Percentiles rank a stretch among this genome's conserved stretches.
Conservation (phyloP, 352 stramenopile species). For the Blastocystis sp. region DNA sequence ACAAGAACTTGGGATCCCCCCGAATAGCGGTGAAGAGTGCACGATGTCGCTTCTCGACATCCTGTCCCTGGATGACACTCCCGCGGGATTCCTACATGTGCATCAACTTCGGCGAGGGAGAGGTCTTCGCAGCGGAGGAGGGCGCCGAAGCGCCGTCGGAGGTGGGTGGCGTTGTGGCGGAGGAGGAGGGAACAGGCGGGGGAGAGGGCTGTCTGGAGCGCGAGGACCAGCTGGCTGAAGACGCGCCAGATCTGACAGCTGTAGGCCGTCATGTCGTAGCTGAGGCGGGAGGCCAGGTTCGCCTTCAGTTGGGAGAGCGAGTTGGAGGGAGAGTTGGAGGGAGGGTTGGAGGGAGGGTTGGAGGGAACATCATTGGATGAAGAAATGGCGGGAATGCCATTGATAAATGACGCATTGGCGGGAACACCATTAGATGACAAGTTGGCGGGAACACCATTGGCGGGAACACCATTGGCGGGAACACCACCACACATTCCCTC, state of each 20-base stretch:
- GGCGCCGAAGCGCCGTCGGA: not conserved
- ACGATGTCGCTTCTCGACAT: not conserved
- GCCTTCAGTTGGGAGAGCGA: not conserved
- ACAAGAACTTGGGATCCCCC: not conserved
- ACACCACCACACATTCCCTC: no score
- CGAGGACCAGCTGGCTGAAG: not conserved
- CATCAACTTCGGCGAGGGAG: not conserved
- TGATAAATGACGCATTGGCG: not conserved
- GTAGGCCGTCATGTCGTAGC: constrained; percentile 36
- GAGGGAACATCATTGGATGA: no score
- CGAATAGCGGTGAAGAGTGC: not conserved
- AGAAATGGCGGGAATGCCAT: not conserved
- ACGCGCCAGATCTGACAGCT: constrained; percentile 18
- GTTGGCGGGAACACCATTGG: not conserved
- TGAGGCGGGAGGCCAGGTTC: constrained; percentile 2
- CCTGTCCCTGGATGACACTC: not conserved
- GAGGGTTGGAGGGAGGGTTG: no score
- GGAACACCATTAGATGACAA: not conserved
- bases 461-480: not conserved
- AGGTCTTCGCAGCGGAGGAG: not conserved
- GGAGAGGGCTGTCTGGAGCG: not conserved
- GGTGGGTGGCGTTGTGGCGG: not conserved
- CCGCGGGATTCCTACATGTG: not conserved
- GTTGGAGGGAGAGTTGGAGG: no score
- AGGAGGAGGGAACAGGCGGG: not conserved